These are phyloP conservation scores for Kwoniella dejecticola DNA, from an alignment of 768 basidiomycete species.

Conservation along the genomic window DNA sequence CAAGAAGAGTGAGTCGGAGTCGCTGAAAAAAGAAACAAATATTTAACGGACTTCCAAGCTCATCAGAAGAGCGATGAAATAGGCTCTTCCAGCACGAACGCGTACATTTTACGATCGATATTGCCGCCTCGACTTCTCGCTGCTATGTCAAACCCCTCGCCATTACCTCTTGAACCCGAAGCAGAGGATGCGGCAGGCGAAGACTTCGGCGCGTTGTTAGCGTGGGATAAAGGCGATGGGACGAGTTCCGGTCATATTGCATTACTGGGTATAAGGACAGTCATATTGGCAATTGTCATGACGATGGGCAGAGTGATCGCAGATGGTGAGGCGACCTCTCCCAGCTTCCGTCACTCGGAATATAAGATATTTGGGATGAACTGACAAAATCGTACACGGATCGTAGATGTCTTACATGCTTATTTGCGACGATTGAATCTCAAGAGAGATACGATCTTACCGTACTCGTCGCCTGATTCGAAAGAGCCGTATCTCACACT, in stretches of 20 bases:
- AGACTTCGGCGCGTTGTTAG: slow-evolving; percentile 59
- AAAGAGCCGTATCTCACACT: slow-evolving; percentile 61
- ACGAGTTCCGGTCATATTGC: slow-evolving; percentile 64
- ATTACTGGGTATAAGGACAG: slow-evolving; percentile 70
- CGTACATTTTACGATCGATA: slow-evolving; percentile 78
- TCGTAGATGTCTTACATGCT: slow-evolving; percentile 69
- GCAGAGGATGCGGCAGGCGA: slow-evolving; percentile 59
- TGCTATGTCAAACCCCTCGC: slow-evolving; percentile 54
- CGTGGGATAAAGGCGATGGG: slow-evolving; percentile 54
- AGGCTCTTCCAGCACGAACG: slow-evolving; percentile 65
- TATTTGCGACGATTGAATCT: slow-evolving; percentile 73
- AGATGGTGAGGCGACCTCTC: slow-evolving; percentile 75
- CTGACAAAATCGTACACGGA: neutral
- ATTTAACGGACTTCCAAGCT: no score
- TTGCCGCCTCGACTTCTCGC: slow-evolving; percentile 66
- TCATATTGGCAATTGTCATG: slow-evolving; percentile 81
- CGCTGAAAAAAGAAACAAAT: neutral
- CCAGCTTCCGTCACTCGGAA: no score
- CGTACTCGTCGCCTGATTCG: slow-evolving; percentile 62
- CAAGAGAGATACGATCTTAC: slow-evolving; percentile 60
- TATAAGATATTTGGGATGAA: neutral
- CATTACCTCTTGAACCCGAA: slow-evolving; percentile 62
- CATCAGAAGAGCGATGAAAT: no score
- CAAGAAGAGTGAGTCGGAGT: slow-evolving; percentile 41
- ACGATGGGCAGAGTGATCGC: slow-evolving; percentile 72